Evolutionary conservation across 2,329 filamentous ascomycete species (phyloP), one percentile per base, ranked within the genome.

Genomic region (Acephala macrosclerotiorum): DNA sequence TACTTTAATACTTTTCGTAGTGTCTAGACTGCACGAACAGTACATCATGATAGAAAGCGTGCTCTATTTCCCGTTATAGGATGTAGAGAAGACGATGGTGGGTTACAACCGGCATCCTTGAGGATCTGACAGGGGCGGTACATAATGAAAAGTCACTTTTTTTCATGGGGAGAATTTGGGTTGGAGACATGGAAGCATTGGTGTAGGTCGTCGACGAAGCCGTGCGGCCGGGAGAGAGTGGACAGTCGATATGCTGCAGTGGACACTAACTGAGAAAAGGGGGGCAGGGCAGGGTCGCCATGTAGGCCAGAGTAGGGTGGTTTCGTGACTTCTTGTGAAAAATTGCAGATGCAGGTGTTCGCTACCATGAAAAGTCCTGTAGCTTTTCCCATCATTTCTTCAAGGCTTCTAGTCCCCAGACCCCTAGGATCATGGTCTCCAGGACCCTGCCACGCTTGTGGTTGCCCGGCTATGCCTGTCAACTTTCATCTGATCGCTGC

Each of bases 191-290:
- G 45, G 45, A 25, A n/a, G 45, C 45, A 61, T 65, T 59, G 63
- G 63, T 65, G 49, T 55, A 42, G 42, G 56, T 57, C 63, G 63
- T 59, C 63, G 63, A 61, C n/a, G 51, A 61, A 61, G 63, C 63
- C 63, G 63, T 55, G 45, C 49, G 55, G 55, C 18, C 20, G 55
- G 29, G 55, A 25, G 8, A 25, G n/a, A 38, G 58, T 14, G 12
- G n/a, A 35, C 20, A 26, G 55, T 18, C n/a, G 18, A 16, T 11
- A 25, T 57, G n/a, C 11, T 33, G 3, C 18, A 25, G 33, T 25
- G 35, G 11, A 20, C 22, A 14, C 14, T 26, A 35, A 22, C 18
- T n/a, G 47, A 60, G 18, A 25, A 38, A 51, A 36, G 42, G 38
- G 56, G 35, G 56, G 56, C 38, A 49, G 40, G 53, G 35, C 14